phyloP scores from a whole-genome alignment of 768 basidiomycete species.

The Hebeloma cylindrosporum region DNA sequence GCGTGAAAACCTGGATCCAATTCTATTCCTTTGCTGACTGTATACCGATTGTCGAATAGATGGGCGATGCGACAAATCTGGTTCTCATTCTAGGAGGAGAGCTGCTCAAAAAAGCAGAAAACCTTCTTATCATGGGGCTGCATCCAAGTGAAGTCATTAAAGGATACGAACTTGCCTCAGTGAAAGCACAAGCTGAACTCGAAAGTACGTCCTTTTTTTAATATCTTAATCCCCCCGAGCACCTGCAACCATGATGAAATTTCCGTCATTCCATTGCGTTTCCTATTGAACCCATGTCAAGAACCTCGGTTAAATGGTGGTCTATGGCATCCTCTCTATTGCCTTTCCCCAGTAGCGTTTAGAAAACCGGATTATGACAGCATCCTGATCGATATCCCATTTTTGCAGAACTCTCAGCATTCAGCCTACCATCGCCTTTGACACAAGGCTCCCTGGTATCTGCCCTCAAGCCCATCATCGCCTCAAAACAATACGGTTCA shows the following conservation, averaged over 20 bases:
- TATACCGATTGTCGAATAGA: conserved; percentile 44
- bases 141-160: conserved; percentile 95
- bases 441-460: conserved; percentile 66
- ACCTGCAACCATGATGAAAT: conserved; percentile 15
- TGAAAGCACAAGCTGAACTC: conserved; percentile 82
- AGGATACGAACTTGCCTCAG: conserved; percentile 90
- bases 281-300: too few relatives aligned
- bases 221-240: background rate
- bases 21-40: background rate
- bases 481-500: conserved; percentile 95
- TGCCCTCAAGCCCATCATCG: conserved; percentile 89
- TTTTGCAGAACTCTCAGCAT: conserved; percentile 62
- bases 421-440: conserved; percentile 68
- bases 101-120: conserved; percentile 89
- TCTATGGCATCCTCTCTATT: too few relatives aligned
- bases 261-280: too few relatives aligned
- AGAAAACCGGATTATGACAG: too few relatives aligned
- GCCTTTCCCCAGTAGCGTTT: too few relatives aligned
- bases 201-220: conserved; percentile 64
- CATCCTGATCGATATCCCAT: too few relatives aligned
- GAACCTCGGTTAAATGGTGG: too few relatives aligned
- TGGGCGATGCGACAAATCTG: conserved; percentile 97
- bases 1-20: too few relatives aligned
- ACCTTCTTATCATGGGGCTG: conserved; percentile 92
- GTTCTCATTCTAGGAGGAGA: conserved; percentile 96